Evolutionary conservation across 768 basidiomycete genomes (phyloP).

Genomic region (Leccinum broughii): DNA sequence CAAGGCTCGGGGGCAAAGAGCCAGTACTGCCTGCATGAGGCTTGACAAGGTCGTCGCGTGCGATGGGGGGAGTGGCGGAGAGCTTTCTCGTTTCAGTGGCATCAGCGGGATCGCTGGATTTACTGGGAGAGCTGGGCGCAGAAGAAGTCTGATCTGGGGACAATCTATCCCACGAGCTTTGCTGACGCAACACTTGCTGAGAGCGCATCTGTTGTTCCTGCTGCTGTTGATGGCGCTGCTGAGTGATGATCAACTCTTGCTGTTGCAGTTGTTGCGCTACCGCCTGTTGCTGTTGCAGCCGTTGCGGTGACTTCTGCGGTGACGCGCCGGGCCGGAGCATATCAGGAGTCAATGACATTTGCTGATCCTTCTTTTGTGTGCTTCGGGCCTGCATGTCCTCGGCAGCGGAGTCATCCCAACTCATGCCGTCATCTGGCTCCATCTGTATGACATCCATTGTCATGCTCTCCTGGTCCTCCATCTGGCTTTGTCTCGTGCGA

Average conservation of each 20-base stretch:
- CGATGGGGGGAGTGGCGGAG: slow-evolving; percentile 76
- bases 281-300: slow-evolving; percentile 5
- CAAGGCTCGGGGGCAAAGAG: slow-evolving; percentile 39
- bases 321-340: slow-evolving; percentile 36
- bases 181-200: slow-evolving; percentile 39
- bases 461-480: slow-evolving; percentile 33
- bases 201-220: slow-evolving; percentile 32
- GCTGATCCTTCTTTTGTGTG: slow-evolving; percentile 27
- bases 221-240: slow-evolving; percentile 36
- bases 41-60: slow-evolving; percentile 49
- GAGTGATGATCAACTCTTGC: slow-evolving; percentile 29
- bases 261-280: slow-evolving; percentile 26
- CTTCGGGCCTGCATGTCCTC: slow-evolving; percentile 47
- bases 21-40: slow-evolving; percentile 14
- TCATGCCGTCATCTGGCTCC: slow-evolving; percentile 83
- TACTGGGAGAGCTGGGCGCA: slow-evolving; percentile 32
- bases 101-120: slow-evolving; percentile 63
- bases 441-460: slow-evolving; percentile 38
- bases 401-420: slow-evolving; percentile 77
- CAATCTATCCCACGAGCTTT: slow-evolving; percentile 52
- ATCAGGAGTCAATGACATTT: slow-evolving; percentile 32
- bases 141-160: slow-evolving; percentile 28
- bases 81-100: slow-evolving; percentile 74
- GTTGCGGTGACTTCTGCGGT: slow-evolving; percentile 24
- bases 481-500: slow-evolving; percentile 39